Conservation (phyloP, 1,139 yeast species). For the Magnusiomyces fungicola region DNA sequence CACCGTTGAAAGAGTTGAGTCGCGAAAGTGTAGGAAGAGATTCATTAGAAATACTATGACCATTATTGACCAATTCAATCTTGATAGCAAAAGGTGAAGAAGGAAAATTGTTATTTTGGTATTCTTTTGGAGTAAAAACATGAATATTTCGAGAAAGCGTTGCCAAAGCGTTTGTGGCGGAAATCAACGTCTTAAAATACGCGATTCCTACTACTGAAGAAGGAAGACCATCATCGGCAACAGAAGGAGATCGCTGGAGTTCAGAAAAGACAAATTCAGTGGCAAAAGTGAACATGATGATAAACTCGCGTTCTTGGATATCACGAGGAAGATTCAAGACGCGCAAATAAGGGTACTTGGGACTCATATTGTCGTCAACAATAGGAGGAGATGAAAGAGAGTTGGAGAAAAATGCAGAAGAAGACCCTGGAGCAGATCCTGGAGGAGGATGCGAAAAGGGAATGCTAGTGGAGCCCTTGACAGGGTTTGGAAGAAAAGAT, state of each 20-base stretch:
- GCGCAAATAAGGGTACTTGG: constrained; percentile 26
- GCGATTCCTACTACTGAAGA: constrained; percentile 45
- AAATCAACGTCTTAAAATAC: constrained; percentile 52
- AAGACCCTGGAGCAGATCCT: not conserved
- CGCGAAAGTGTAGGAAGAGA: not conserved
- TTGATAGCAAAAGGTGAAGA: constrained; percentile 20
- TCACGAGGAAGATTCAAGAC: constrained; percentile 65
- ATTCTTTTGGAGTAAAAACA: constrained; percentile 43
- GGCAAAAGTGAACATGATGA: constrained; percentile 71
- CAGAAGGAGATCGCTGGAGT: constrained; percentile 34
- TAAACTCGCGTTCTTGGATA: constrained; percentile 66
- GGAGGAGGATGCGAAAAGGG: not conserved
- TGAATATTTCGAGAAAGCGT: constrained; percentile 53
- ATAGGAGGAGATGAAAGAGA: constrained; percentile 9
- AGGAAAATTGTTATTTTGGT: constrained; percentile 10
- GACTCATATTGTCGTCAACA: constrained; percentile 1
- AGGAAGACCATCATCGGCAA: constrained; percentile 30
- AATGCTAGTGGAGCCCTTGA: not conserved
- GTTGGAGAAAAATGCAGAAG: constrained; percentile 5
- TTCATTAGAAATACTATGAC: constrained; percentile 3
- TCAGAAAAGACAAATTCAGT: constrained; percentile 64
- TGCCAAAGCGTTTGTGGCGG: constrained; percentile 67
- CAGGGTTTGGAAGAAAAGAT: not conserved
- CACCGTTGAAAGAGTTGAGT: not conserved
- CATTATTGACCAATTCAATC: constrained; percentile 20